phyloP scores from a whole-genome alignment of 176 grass and related monocot species.

The Musa troglodytarum region DNA sequence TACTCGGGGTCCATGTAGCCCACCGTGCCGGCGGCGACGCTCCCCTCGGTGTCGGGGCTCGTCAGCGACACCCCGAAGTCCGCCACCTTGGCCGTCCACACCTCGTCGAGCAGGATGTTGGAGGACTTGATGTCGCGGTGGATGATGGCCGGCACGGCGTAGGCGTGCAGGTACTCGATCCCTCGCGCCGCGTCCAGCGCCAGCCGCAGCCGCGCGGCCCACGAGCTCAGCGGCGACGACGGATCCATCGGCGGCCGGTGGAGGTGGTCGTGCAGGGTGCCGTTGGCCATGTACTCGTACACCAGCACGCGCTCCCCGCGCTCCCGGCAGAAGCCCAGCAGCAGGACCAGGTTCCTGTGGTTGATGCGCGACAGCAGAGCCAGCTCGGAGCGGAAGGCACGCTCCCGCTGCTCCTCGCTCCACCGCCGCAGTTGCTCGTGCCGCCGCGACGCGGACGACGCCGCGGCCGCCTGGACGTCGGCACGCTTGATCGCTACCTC shows the following conservation, averaged over 20 bases:
- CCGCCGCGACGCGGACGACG: not conserved
- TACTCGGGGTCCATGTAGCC: constrained; percentile 98
- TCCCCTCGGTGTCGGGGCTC: constrained; percentile 12
- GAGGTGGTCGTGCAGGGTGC: constrained; percentile 29
- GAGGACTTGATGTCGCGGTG: constrained; percentile 94
- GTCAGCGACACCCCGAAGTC: constrained; percentile 85
- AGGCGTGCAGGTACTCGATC: constrained; percentile 88
- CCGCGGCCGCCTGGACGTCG: constrained; percentile 13
- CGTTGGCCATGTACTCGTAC: constrained; percentile 18
- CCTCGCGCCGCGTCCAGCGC: constrained; percentile 86
- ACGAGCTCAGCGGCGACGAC: constrained; percentile 49
- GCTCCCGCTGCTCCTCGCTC: constrained; percentile 36
- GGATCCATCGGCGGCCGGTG: constrained; percentile 14
- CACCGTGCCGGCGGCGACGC: constrained; percentile 56
- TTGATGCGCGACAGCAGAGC: constrained; percentile 15
- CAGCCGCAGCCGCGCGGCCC: constrained; percentile 53
- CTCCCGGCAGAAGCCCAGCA: constrained; percentile 20
- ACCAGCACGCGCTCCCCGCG: constrained; percentile 10
- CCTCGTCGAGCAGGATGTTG: constrained; percentile 77
- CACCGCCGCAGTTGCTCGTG: constrained; percentile 12
- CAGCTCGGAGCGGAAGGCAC: constrained; percentile 77
- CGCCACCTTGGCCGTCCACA: constrained; percentile 89
- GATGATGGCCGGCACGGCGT: constrained; percentile 85
- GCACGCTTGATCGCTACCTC: constrained; percentile 73
- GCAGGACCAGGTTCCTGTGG: constrained; percentile 15